Base-by-base conservation (phyloP, 768 basidiomycete species). In the Roridomyces roridus region DNA sequence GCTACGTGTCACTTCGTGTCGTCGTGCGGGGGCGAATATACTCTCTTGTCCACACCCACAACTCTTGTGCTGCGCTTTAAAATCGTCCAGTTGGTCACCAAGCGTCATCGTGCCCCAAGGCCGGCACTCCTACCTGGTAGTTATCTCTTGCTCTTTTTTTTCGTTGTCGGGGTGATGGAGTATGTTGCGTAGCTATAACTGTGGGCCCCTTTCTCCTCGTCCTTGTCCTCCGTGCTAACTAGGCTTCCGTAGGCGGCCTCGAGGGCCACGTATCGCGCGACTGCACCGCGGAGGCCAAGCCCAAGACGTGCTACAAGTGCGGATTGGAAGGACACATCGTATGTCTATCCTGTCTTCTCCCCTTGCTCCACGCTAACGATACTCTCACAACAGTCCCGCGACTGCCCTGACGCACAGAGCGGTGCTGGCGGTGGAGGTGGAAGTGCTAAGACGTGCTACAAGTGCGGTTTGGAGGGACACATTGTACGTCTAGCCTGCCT, bases 261-360 rank as follows among this genome's bases (percentile, higher is more conserved):
- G 88, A 91, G 57, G 92, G 91, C 37, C 92, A 95, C 67, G 85
- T 93, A 51, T 92, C 91, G 46, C 85, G 89, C 50, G 92, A 95
- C 62, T 95, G 93, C 75, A 81, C 85, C 15, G 73, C 77, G 67
- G 91, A 90, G 65, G 76, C 87, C 51, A 93, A 94, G 74, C 80
- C 91, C 55, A 95, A 94, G 72, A 77, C 87, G 2, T 96, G 94
- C 81, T 94, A 94, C 83, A 89, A 88, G 73, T 96, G 93, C 69
- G 86, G 86, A 28, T 79, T 81, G 64, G 88, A 89, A 68, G 93
- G 92, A 18, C 93, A 96, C 69, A 86, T 95, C 64, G 92, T 94
- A 58, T 69, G 86, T 80, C n/a, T 20, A n/a, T n/a, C n/a, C n/a
- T n/a, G n/a, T 40, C 54, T 5, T 31, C 28, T 36, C 25, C 34